A percentile compares a stretch with the other conserved stretches of the same genome.
These are phyloP conservation scores for Ziziphus jujuba DNA, from an alignment of 306 rosid species.

Conservation along the genomic window DNA sequence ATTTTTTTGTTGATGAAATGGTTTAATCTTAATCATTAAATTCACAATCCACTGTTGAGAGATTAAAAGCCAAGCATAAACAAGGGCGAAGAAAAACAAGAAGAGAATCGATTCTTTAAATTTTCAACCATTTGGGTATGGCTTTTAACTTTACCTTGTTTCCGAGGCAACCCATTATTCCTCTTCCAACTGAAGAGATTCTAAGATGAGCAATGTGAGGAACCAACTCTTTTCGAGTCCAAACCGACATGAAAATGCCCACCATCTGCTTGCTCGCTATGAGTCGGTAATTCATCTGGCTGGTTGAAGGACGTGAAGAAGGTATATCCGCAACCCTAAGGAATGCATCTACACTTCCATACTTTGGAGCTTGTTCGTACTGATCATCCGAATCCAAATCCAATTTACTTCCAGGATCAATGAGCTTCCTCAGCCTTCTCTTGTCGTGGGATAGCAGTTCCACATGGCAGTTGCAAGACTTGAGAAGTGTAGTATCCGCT, in stretches of 20 bases:
- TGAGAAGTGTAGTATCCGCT: constrained; percentile 62
- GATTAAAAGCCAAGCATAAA: no score
- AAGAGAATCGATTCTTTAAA: no score
- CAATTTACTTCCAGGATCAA: constrained; percentile 36
- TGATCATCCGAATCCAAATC: constrained; percentile 19
- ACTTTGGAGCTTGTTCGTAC: neutral
- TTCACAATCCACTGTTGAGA: no score
- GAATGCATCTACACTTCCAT: constrained; percentile 43
- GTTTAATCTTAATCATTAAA: no score
- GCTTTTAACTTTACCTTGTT: constrained; percentile 96
- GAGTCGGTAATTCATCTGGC: constrained; percentile 47
- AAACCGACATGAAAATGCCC: constrained; percentile 79
- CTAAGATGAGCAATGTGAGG: constrained; percentile 88
- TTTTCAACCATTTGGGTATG: no score
- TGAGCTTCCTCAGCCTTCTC: constrained; percentile 48
- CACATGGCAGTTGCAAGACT: constrained; percentile 75
- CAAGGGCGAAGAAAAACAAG: no score
- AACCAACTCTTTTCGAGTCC: constrained; percentile 73
- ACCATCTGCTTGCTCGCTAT: constrained; percentile 91
- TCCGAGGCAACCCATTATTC: constrained; percentile 89
- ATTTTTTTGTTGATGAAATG: no score
- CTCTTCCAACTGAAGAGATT: constrained; percentile 79
- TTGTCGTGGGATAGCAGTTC: constrained; percentile 51
- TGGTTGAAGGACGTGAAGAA: constrained; percentile 9
- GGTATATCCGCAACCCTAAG: constrained; percentile 58